Conservation (phyloP, 108 stramenopile species). For the Pseudonitzschia multiseries region DNA sequence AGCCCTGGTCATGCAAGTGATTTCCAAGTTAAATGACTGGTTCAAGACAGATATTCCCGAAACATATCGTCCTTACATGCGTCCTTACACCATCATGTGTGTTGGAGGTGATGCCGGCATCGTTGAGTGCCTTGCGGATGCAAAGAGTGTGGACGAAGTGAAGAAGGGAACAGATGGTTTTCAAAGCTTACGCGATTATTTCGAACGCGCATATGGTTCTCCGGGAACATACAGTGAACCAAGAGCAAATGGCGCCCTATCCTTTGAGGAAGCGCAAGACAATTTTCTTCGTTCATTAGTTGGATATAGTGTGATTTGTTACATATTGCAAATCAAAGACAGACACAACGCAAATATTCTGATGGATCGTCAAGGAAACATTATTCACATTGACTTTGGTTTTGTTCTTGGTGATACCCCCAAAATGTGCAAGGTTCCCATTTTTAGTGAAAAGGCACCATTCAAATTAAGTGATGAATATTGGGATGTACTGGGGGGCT, state of each 20-base stretch:
- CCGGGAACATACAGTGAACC: slow-evolving; percentile 24
- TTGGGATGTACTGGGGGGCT: slow-evolving; percentile 95
- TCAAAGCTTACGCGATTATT: slow-evolving; percentile 69
- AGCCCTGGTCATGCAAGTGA: slow-evolving; percentile 87
- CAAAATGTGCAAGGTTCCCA: slow-evolving; percentile 87
- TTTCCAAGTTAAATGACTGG: slow-evolving; percentile 74
- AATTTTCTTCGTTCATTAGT: slow-evolving; percentile 88
- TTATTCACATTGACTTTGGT: slow-evolving; percentile 96
- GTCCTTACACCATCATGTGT: slow-evolving; percentile 91
- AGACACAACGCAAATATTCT: slow-evolving; percentile 97
- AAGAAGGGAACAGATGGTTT: slow-evolving; percentile 83
- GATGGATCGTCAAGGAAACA: slow-evolving; percentile 71
- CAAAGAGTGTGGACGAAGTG: slow-evolving; percentile 85
- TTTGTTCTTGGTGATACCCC: slow-evolving; percentile 95
- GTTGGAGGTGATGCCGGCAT: slow-evolving; percentile 85
- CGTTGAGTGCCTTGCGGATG: slow-evolving; percentile 83
- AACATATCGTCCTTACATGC: slow-evolving; percentile 64
- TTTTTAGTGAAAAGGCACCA: slow-evolving; percentile 89
- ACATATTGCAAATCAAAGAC: slow-evolving; percentile 96
- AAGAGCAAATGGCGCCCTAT: slow-evolving; percentile 15
- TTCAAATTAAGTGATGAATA: slow-evolving; percentile 92
- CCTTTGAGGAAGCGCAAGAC: slow-evolving; percentile 82
- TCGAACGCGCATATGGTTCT: slow-evolving; percentile 75
- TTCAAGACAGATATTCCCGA: slow-evolving; percentile 76
- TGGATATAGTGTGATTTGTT: slow-evolving; percentile 91